Evolutionary conservation across 805 yeast species (phyloP).

Genomic region (Wickerhamiella bombiphila): DNA sequence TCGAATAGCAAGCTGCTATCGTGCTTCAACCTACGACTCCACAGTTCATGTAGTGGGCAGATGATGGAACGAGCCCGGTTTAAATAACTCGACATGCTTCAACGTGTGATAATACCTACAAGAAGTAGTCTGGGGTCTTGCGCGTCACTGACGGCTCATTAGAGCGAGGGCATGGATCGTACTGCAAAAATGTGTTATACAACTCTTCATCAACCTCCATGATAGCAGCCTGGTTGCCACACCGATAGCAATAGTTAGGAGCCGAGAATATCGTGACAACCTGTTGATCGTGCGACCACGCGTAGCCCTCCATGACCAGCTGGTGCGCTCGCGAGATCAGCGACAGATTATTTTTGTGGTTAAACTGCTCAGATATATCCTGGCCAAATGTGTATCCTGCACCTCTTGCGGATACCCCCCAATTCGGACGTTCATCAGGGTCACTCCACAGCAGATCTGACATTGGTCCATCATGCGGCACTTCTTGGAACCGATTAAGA

Average conservation of each 20-base stretch:
- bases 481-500: slow-evolving; percentile 87
- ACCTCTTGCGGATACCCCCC: slow-evolving; percentile 98
- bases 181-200: slow-evolving; percentile 70
- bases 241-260: slow-evolving; percentile 92
- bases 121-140: slow-evolving; percentile 93
- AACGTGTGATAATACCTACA: slow-evolving; percentile 32
- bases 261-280: slow-evolving; percentile 92
- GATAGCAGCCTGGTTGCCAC: slow-evolving; percentile 96
- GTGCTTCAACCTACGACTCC: too few species aligned
- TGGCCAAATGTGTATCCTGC: slow-evolving; percentile 99
- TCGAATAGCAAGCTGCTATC: too few species aligned
- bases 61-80: too few species aligned
- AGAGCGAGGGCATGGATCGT: slow-evolving; percentile 92
- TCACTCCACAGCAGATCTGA: slow-evolving; percentile 94
- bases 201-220: slow-evolving; percentile 96
- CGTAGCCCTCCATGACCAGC: slow-evolving; percentile 92
- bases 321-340: slow-evolving; percentile 94
- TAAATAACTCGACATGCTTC: too few species aligned
- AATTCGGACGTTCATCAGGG: slow-evolving; percentile 94
- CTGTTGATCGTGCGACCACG: slow-evolving; percentile 87
- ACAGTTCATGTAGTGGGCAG: too few species aligned
- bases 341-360: slow-evolving; percentile 78
- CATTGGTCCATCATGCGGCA: slow-evolving; percentile 97
- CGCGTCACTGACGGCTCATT: slow-evolving; percentile 96
- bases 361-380: slow-evolving; percentile 89